Conservation (phyloP, 2,329 filamentous ascomycete species). For the Plenodomus lindquistii region DNA sequence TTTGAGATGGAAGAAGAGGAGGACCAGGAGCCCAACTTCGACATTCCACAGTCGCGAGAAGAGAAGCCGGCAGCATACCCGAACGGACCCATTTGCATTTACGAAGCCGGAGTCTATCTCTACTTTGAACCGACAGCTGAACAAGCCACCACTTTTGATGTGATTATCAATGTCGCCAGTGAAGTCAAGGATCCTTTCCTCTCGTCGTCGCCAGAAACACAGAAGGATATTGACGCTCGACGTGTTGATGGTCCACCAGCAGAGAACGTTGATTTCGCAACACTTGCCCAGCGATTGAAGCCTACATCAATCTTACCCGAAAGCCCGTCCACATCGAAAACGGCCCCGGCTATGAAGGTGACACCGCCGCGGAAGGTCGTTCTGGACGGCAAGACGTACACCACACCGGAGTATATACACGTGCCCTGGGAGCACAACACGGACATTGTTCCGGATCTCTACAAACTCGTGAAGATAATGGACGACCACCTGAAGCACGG, state of each 20-base stretch:
- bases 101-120: conserved; percentile 75
- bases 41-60: conserved; percentile 62
- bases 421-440: conserved; percentile 89
- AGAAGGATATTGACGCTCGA: conserved; percentile 43
- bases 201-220: conserved; percentile 27
- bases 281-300: conserved; percentile 32
- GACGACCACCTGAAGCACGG: conserved; percentile 71
- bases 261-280: conserved; percentile 41
- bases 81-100: conserved; percentile 79
- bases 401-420: conserved; percentile 79
- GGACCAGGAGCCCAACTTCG: conserved; percentile 56
- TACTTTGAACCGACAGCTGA: conserved; percentile 80
- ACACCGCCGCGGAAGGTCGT: conserved; percentile 29
- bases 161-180: conserved; percentile 81
- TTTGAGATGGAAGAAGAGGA: conserved; percentile 75
- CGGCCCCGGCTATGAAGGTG: conserved; percentile 51
- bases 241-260: conserved; percentile 41
- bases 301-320: conserved; percentile 32
- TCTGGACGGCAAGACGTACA: conserved; percentile 31
- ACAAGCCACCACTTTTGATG: conserved; percentile 76
- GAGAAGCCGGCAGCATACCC: conserved; percentile 81
- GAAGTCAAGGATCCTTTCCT: conserved; percentile 79
- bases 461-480: conserved; percentile 75
- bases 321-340: conserved; percentile 57
- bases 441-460: conserved; percentile 77